Conservation (phyloP, 179 eudicot genomes). For the Camellia oleifera region DNA sequence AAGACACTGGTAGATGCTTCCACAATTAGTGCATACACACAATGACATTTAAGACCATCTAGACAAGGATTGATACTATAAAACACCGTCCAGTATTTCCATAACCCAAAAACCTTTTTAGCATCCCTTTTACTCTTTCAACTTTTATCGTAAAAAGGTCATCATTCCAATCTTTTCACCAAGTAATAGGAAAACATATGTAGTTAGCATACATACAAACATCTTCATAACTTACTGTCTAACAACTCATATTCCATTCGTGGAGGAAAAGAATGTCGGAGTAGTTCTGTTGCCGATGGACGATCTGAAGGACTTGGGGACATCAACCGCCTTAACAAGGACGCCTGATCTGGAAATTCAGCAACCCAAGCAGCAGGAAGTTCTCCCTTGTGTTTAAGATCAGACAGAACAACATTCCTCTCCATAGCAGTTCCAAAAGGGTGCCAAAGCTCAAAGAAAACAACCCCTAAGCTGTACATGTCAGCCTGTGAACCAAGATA, state of each 20-base stretch:
- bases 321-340: constrained; percentile 62
- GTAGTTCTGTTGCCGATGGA: constrained; percentile 90
- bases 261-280: constrained; percentile 92
- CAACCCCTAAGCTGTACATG: constrained; percentile 93
- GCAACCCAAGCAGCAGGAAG: constrained; percentile 76
- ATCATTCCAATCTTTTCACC: background rate
- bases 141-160: background rate
- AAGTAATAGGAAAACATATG: background rate
- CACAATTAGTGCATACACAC: background rate
- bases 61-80: background rate
- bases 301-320: constrained; percentile 92
- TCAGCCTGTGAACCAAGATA: constrained; percentile 60
- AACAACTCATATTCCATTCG: constrained; percentile 86
- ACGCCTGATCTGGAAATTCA: constrained; percentile 87
- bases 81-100: background rate
- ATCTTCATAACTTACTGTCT: constrained; percentile 61
- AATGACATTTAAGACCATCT: background rate
- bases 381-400: constrained; percentile 79
- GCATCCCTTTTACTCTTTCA: background rate
- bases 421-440: constrained; percentile 98
- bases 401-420: constrained; percentile 83
- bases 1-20: background rate
- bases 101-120: background rate
- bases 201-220: background rate
- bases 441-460: constrained; percentile 93